Evolutionary conservation across 2,329 filamentous ascomycete genomes (phyloP).

Genomic region (Arthrobotrys conoides): DNA sequence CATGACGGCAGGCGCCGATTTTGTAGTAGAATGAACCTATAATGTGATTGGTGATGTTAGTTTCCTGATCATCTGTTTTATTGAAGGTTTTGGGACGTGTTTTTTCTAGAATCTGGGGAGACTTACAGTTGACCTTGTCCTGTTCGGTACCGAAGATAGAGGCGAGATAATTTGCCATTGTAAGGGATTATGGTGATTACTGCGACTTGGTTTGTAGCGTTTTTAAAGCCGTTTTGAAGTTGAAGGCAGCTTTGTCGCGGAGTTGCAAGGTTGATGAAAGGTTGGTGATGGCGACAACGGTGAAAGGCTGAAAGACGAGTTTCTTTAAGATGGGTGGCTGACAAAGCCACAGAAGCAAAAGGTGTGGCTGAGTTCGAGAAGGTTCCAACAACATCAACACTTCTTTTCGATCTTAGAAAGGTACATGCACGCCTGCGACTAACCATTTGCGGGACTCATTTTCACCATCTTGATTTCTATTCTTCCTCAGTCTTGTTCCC

Average conservation of each 20-base stretch:
- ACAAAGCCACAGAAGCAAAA: slow-evolving; percentile 36
- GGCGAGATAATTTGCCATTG: slow-evolving; percentile 94
- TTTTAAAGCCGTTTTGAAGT: neutral
- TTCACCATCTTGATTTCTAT: too few species aligned
- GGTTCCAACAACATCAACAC: slow-evolving; percentile 51
- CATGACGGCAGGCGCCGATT: slow-evolving; percentile 98
- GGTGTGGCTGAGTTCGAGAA: slow-evolving; percentile 55
- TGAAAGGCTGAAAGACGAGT: slow-evolving; percentile 37
- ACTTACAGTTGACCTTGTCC: slow-evolving; percentile 76
- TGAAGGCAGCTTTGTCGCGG: slow-evolving; percentile 31
- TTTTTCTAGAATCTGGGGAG: slow-evolving; percentile 13
- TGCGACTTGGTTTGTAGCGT: slow-evolving; percentile 13
- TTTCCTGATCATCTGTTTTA: slow-evolving; percentile 72
- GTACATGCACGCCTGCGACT: too few species aligned
- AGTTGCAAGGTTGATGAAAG: slow-evolving; percentile 62
- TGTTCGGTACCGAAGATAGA: slow-evolving; percentile 99
- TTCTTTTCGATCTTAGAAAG: neutral
- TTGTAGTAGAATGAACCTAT: slow-evolving; percentile 97
- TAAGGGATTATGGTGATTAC: neutral
- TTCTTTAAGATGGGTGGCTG: slow-evolving; percentile 48
- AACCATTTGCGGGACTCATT: too few species aligned
- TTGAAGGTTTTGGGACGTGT: slow-evolving; percentile 28
- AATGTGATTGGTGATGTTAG: neutral
- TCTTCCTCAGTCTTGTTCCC: too few species aligned
- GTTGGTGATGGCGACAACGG: slow-evolving; percentile 24